Evolutionary conservation across 768 basidiomycete genomes (phyloP).

Genomic region (Exidia glandulosa): DNA sequence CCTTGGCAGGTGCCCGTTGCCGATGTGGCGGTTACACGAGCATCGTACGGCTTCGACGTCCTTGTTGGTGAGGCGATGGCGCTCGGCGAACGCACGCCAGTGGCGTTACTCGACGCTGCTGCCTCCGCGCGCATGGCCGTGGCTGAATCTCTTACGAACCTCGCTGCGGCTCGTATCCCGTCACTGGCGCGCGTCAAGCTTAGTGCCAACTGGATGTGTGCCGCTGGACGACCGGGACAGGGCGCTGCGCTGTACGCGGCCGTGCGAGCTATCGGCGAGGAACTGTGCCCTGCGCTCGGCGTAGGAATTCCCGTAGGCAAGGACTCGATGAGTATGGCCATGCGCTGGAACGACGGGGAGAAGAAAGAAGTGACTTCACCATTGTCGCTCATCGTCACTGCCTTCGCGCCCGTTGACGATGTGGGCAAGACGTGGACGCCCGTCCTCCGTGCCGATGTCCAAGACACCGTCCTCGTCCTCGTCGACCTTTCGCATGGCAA

Average conservation of each 20-base stretch:
- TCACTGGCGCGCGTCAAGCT: conserved; percentile 72
- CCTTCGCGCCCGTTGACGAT: conserved; percentile 80
- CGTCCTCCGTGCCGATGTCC: conserved; percentile 54
- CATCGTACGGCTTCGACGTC: conserved; percentile 86
- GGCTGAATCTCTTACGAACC: conserved; percentile 85
- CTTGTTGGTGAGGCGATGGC: conserved; percentile 91
- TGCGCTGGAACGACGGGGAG: conserved; percentile 70
- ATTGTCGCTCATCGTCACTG: conserved; percentile 86
- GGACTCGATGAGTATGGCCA: conserved; percentile 99
- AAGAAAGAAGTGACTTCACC: conserved; percentile 82
- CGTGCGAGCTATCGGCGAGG: conserved; percentile 82
- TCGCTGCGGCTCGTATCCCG: conserved; percentile 68
- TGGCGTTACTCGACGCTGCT: conserved; percentile 77
- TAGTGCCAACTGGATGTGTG: conserved; percentile 99
- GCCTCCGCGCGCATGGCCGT: conserved; percentile 96
- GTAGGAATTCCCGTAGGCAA: conserved; percentile 97
- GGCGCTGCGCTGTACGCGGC: conserved; percentile 85
- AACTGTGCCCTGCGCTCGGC: conserved; percentile 86
- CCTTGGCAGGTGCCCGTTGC: conserved; percentile 98
- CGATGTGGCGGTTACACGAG: conserved; percentile 92
- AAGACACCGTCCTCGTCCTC: conserved; percentile 65
- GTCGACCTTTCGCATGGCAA: conserved; percentile 80
- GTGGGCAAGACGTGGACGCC: conserved; percentile 88
- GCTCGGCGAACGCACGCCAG: conserved; percentile 91
- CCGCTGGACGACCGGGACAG: conserved; percentile 80